Evolutionary conservation across 805 yeast species (phyloP).

Genomic region (Saccharomyces kudriavzevii): DNA sequence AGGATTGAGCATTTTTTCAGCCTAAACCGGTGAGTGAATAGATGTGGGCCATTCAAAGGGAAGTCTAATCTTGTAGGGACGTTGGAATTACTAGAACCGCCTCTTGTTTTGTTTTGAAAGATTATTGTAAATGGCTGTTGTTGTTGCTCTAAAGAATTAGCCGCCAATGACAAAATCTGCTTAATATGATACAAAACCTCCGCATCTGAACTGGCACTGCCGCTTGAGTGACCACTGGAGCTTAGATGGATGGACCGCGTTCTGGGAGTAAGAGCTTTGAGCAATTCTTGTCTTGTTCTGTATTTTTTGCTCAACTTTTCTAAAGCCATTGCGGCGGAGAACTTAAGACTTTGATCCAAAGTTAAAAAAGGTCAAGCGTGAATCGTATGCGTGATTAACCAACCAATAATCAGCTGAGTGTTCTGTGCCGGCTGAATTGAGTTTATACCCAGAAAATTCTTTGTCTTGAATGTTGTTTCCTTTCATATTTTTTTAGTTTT

Average conservation of each 20-base stretch:
- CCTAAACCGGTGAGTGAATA: not conserved
- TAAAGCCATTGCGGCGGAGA: slow-evolving; percentile 1
- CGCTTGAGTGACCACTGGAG: not conserved
- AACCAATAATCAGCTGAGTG: not conserved
- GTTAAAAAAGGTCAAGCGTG: not conserved
- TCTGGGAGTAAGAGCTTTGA: slow-evolving; percentile 10
- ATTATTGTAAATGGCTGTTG: slow-evolving; percentile 8
- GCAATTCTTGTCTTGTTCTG: slow-evolving; percentile 8
- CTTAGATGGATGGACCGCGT: slow-evolving; percentile 11
- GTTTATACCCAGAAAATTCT: too few relatives aligned
- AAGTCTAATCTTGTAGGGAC: slow-evolving; percentile 10
- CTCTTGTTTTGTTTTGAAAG: slow-evolving; percentile 1
- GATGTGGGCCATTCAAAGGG: slow-evolving; percentile 1
- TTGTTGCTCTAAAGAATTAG: slow-evolving; percentile 19
- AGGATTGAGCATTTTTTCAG: slow-evolving; percentile 10
- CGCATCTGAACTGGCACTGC: not conserved
- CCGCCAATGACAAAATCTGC: slow-evolving; percentile 12
- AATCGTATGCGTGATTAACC: not conserved
- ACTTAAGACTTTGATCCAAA: not conserved
- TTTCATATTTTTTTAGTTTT: not conserved
- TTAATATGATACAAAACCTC: slow-evolving; percentile 5
- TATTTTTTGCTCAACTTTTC: slow-evolving; percentile 5
- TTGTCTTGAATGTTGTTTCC: not conserved
- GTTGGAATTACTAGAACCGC: not conserved
- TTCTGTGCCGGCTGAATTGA: not conserved